Conservation (phyloP, 2,329 filamentous ascomycete genomes). For the Sporothrix curviconia region DNA sequence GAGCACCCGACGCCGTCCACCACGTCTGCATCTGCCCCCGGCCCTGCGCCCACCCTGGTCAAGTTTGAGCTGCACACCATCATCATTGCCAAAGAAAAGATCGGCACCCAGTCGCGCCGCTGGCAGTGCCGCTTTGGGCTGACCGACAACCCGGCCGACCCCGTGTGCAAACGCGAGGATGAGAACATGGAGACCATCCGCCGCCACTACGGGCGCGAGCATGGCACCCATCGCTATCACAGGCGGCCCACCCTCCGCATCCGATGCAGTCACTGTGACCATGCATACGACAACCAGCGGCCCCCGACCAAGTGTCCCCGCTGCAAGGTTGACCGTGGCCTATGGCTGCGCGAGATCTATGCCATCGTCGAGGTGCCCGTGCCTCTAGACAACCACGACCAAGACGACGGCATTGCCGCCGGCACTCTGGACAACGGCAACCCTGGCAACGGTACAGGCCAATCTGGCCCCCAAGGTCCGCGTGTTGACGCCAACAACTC, state of each 20-base stretch:
- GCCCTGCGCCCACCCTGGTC: not conserved
- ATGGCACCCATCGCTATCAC: slow-evolving; percentile 18
- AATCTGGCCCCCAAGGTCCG: no score
- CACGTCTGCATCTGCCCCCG: not conserved
- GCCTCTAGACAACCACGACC: not conserved
- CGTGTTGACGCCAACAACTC: no score
- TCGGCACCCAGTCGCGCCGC: slow-evolving; percentile 10
- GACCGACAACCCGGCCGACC: not conserved
- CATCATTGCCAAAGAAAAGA: slow-evolving; percentile 15
- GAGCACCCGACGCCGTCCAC: no score
- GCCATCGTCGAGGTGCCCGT: slow-evolving; percentile 17
- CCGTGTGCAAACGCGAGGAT: slow-evolving; percentile 18
- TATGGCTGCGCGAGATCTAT: slow-evolving; percentile 17
- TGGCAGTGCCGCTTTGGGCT: slow-evolving; percentile 19
- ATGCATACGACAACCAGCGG: not conserved
- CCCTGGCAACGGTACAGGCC: not conserved
- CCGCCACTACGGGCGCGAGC: slow-evolving; percentile 21
- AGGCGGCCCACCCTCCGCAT: slow-evolving; percentile 4
- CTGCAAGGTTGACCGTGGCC: slow-evolving; percentile 3
- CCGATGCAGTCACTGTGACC: slow-evolving; percentile 13
- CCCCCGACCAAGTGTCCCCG: slow-evolving; percentile 10
- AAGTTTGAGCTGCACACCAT: slow-evolving; percentile 14
- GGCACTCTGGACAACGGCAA: no score
- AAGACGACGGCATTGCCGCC: no score
- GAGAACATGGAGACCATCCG: slow-evolving; percentile 20